Evolutionary conservation across 2,329 filamentous ascomycete species (phyloP).

Genomic region (Colletotrichum sojae): DNA sequence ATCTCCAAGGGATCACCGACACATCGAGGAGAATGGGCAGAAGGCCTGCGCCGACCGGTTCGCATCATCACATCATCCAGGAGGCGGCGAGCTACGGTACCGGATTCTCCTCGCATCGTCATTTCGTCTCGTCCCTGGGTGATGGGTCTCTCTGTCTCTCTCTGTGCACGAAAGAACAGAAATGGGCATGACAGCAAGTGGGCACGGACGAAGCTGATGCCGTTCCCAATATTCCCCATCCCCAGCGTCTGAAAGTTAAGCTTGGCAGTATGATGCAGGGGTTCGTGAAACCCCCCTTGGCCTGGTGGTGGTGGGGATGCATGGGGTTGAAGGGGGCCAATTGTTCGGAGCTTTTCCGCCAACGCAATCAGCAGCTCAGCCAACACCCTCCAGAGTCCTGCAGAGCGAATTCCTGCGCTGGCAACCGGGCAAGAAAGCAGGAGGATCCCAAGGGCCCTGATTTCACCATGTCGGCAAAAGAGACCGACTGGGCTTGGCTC

Average conservation of each 20-base stretch:
- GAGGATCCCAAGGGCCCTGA: no score
- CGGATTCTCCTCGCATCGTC: background rate
- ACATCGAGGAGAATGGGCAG: background rate
- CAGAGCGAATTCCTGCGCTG: background rate
- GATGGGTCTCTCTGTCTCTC: no score
- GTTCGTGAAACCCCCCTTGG: slow-evolving; percentile 37
- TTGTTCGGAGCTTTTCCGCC: slow-evolving; percentile 32
- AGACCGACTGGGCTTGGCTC: slow-evolving; percentile 4
- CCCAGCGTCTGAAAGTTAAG: slow-evolving; percentile 35
- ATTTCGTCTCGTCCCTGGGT: no score
- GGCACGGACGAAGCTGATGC: slow-evolving; percentile 26
- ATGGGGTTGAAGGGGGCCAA: no score
- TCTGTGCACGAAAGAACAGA: background rate
- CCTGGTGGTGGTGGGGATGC: slow-evolving; percentile 12
- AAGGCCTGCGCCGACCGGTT: no score
- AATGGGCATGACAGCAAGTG: slow-evolving; percentile 19
- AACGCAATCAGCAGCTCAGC: slow-evolving; percentile 4
- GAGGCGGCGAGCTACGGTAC: background rate
- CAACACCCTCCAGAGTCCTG: background rate
- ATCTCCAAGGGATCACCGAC: slow-evolving; percentile 34
- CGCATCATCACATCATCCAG: slow-evolving; percentile 10
- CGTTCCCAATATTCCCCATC: slow-evolving; percentile 23
- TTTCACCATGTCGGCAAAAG: background rate
- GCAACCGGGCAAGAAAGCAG: no score
- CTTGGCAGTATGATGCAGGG: slow-evolving; percentile 39